phyloP scores from a whole-genome alignment of 257 asterid species.

The Ophiorrhiza pumila region DNA sequence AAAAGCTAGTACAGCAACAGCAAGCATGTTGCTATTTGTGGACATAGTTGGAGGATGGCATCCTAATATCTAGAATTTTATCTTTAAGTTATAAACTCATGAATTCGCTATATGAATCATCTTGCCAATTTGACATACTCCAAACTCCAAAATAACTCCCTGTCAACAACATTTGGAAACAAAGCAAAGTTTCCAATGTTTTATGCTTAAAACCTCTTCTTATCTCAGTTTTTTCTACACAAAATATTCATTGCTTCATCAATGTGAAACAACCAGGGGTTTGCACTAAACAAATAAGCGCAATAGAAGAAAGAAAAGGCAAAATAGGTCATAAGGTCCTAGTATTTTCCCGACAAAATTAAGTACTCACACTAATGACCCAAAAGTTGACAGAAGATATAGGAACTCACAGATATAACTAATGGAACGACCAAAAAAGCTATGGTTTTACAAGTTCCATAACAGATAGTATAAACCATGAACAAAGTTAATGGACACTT shows the following conservation, averaged over 20 bases:
- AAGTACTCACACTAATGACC: not conserved
- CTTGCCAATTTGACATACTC: not conserved
- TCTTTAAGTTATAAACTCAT: not conserved
- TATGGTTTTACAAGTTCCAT: not conserved
- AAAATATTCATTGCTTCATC: too few relatives aligned
- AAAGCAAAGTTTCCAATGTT: too few relatives aligned
- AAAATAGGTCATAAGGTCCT: not conserved
- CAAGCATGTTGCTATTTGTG: not conserved
- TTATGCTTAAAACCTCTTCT: too few relatives aligned
- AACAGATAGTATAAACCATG: too few relatives aligned
- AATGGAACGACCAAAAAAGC: not conserved
- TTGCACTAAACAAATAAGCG: too few relatives aligned
- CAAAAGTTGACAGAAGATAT: not conserved
- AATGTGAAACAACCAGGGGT: too few relatives aligned
- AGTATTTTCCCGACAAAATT: not conserved
- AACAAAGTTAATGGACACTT: too few relatives aligned
- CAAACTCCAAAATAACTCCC: not conserved
- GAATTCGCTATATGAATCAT: too few relatives aligned
- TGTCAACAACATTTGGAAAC: not conserved
- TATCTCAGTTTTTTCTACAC: too few relatives aligned
- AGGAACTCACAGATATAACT: not conserved
- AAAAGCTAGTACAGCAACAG: not conserved
- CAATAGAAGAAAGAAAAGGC: not conserved
- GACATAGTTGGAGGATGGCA: not conserved
- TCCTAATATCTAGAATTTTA: not conserved